Percentiles rank a stretch among this genome's conserved stretches.
Conservation (phyloP, 768 basidiomycete genomes). For the Boletus tomentosulus region DNA sequence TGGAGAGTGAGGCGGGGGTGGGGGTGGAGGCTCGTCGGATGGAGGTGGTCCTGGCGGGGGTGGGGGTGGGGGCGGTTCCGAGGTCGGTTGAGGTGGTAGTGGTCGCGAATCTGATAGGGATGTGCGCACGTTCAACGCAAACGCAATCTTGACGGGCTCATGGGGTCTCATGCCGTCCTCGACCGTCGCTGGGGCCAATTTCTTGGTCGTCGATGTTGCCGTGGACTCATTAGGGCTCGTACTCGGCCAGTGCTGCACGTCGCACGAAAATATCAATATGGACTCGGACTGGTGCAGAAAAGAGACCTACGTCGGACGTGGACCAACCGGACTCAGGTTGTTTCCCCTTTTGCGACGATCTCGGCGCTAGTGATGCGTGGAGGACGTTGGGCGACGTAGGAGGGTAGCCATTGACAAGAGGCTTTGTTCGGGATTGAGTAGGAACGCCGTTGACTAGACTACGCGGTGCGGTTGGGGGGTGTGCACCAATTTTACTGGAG, state of each 20-base stretch:
- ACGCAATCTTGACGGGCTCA: conserved; percentile 30
- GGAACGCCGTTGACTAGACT: conserved; percentile 46
- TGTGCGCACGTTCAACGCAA: conserved; percentile 29
- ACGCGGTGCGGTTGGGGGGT: conserved; percentile 64
- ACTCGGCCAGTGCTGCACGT: conserved; percentile 11
- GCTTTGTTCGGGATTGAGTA: conserved; percentile 34
- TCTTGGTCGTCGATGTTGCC: conserved; percentile 13
- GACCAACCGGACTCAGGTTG: conserved; percentile 36
- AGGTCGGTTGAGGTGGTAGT: conserved; percentile 35
- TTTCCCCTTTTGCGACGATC: conserved; percentile 39
- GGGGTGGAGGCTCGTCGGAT: conserved; percentile 27
- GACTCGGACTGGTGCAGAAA: neutral
- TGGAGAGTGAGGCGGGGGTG: conserved; percentile 33
- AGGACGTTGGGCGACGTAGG: conserved; percentile 23
- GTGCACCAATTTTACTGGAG: conserved; percentile 44
- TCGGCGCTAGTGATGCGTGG: conserved; percentile 31
- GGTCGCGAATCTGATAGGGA: conserved; percentile 23
- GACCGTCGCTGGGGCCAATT: conserved; percentile 18
- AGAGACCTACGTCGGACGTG: conserved; percentile 31
- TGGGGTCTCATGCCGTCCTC: conserved; percentile 31
- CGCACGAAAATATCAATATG: conserved; percentile 8
- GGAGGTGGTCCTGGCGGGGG: conserved; percentile 31
- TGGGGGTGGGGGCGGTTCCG: conserved; percentile 36
- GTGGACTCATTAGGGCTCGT: conserved; percentile 12
- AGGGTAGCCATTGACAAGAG: conserved; percentile 42